Conservation (phyloP, 2,329 filamentous ascomycete genomes). For the Penicillium sp. region DNA sequence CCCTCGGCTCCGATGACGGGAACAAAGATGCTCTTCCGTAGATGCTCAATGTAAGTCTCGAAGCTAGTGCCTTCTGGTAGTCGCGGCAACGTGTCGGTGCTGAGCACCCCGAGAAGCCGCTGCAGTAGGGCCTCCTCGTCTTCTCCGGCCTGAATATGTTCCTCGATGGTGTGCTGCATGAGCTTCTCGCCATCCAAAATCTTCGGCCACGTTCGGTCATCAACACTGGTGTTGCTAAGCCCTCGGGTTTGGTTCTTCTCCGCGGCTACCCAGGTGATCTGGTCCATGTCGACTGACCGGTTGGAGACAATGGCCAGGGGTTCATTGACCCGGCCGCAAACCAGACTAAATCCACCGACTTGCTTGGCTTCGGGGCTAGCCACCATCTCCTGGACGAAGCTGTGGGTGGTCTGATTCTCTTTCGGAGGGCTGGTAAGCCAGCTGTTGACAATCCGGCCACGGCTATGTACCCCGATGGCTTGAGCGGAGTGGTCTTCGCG, state of each 20-base stretch:
- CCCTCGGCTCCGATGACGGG: conserved; percentile 56
- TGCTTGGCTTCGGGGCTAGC: conserved; percentile 56
- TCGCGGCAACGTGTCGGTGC: conserved; percentile 57
- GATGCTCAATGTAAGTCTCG: conserved; percentile 57
- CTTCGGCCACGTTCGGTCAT: conserved; percentile 63
- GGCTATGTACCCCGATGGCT: conserved; percentile 51
- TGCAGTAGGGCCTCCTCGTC: conserved; percentile 54
- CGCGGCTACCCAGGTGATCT: conserved; percentile 54
- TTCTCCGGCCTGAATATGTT: conserved; percentile 46
- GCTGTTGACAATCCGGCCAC: conserved; percentile 62
- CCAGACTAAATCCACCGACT: conserved; percentile 64
- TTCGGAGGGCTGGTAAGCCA: conserved; percentile 54
- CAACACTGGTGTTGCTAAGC: conserved; percentile 63
- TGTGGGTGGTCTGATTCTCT: conserved; percentile 45
- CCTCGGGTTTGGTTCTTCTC: conserved; percentile 56
- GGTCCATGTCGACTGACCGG: conserved; percentile 55
- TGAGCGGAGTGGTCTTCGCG: conserved; percentile 55
- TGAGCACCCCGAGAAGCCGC: conserved; percentile 55
- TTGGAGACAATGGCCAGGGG: conserved; percentile 64
- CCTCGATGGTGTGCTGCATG: conserved; percentile 52
- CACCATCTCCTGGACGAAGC: conserved; percentile 58
- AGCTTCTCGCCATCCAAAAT: conserved; percentile 59
- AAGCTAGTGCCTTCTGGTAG: conserved; percentile 51
- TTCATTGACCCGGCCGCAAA: conserved; percentile 59
- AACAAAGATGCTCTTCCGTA: conserved; percentile 63